Conservation (phyloP, 140 eudicot species). For the Bidens hawaiensis region DNA sequence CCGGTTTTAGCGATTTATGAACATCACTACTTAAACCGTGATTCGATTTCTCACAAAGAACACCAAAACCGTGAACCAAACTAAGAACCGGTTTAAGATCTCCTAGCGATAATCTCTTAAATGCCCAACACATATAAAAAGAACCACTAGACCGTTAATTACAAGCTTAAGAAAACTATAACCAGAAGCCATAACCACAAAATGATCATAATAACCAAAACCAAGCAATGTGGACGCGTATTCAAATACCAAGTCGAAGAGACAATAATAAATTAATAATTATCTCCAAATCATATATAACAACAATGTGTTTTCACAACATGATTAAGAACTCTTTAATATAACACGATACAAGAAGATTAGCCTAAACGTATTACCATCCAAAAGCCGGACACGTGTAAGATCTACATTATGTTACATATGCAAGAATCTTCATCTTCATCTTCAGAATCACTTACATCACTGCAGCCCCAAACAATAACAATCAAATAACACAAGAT, state of each 20-base stretch:
- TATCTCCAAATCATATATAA: neutral
- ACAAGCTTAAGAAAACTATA: neutral
- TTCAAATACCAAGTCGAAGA: neutral
- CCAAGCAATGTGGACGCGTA: neutral
- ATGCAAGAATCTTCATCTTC: conserved; percentile 60
- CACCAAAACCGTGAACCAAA: too few species aligned
- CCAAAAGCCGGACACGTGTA: conserved; percentile 20
- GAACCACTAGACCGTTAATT: neutral
- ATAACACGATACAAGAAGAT: conserved; percentile 7
- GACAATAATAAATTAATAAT: too few species aligned
- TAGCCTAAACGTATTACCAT: conserved; percentile 25
- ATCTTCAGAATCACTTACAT: conserved; percentile 52
- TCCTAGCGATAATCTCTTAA: too few species aligned
- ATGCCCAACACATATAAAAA: neutral
- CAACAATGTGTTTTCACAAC: conserved; percentile 14
- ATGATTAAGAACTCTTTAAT: conserved; percentile 16
- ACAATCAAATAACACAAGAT: conserved; percentile 6
- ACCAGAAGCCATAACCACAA: neutral
- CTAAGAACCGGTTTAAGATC: too few species aligned
- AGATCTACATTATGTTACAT: conserved; percentile 59
- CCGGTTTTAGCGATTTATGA: too few species aligned
- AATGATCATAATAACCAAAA: conserved; percentile 10
- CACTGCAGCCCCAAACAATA: conserved; percentile 36
- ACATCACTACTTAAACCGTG: too few species aligned
- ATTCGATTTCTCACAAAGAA: too few species aligned